Evolutionary conservation across 2,329 filamentous ascomycete species (phyloP).

Genomic region (Neophaeococcomyces aloes): DNA sequence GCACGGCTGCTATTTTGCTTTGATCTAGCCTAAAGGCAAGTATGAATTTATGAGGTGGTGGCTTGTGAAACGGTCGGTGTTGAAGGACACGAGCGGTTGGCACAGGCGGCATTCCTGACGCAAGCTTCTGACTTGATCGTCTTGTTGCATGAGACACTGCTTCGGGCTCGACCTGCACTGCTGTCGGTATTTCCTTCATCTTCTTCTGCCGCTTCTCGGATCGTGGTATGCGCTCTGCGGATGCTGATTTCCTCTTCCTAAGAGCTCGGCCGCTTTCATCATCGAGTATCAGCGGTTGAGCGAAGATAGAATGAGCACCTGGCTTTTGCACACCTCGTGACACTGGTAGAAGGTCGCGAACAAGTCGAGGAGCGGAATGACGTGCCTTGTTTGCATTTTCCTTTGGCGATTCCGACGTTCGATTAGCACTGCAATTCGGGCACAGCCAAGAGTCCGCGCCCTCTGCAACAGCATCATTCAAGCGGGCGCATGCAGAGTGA

Average conservation of each 20-base stretch:
- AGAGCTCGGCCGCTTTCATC: conserved; percentile 57
- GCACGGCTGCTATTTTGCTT: conserved; percentile 49
- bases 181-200: conserved; percentile 20
- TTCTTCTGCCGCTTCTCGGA: conserved; percentile 18
- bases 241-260: conserved; percentile 75
- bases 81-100: conserved; percentile 19
- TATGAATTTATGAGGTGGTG: conserved; percentile 39
- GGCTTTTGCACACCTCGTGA: conserved; percentile 54
- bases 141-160: conserved; percentile 26
- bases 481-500: conserved; percentile 79
- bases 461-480: conserved; percentile 51
- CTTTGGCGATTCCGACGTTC: conserved; percentile 35
- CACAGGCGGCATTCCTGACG: conserved; percentile 4
- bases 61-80: conserved; percentile 22
- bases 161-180: conserved; percentile 10
- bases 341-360: conserved; percentile 61
- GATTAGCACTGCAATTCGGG: conserved; percentile 35
- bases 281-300: conserved; percentile 21
- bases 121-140: conserved; percentile 31
- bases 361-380: conserved; percentile 54
- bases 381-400: conserved; percentile 36
- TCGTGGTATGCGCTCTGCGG: conserved; percentile 38
- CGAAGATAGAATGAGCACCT: conserved; percentile 65
- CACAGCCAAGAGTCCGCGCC: conserved; percentile 21
- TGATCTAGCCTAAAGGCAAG: conserved; percentile 50